Evolutionary conservation across 1,284 basidiomycete genomes (phyloP).

Genomic region (Leccinum discolor): DNA sequence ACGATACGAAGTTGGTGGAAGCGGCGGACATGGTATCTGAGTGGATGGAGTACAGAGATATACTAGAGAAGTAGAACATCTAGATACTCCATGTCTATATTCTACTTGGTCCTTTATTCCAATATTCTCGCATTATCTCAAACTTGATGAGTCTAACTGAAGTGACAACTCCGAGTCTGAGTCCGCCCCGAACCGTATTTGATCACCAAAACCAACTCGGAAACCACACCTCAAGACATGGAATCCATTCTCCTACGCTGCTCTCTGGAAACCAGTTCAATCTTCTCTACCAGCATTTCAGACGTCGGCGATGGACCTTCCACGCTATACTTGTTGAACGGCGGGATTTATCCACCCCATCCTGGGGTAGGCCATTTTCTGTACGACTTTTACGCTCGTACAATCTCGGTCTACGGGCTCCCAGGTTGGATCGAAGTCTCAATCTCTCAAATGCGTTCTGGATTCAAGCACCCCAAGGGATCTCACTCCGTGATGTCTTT

Average conservation of each 20-base stretch:
- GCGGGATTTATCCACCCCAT: neutral
- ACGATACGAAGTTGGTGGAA: neutral
- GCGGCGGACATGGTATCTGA: neutral
- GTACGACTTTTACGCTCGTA: neutral
- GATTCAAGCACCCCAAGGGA: no score
- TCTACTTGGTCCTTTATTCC: no score
- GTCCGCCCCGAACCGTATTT: neutral
- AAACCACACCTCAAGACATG: neutral
- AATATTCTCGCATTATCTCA: neutral
- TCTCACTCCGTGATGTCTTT: no score
- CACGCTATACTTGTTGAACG: neutral
- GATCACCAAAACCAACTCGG: neutral
- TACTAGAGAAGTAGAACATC: neutral
- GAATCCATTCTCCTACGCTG: neutral
- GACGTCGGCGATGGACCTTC: neutral
- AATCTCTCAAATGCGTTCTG: neutral
- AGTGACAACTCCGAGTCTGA: neutral
- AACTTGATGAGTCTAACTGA: neutral
- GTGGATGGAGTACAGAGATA: neutral
- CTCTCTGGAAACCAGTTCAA: neutral
- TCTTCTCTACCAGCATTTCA: neutral
- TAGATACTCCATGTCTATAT: neutral
- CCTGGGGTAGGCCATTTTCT: neutral
- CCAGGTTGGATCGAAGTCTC: neutral
- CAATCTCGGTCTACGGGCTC: neutral